Percentiles rank a stretch among this genome's conserved stretches.
Conservation (phyloP, 2,329 filamentous ascomycete genomes). For the Xylaria sp. region DNA sequence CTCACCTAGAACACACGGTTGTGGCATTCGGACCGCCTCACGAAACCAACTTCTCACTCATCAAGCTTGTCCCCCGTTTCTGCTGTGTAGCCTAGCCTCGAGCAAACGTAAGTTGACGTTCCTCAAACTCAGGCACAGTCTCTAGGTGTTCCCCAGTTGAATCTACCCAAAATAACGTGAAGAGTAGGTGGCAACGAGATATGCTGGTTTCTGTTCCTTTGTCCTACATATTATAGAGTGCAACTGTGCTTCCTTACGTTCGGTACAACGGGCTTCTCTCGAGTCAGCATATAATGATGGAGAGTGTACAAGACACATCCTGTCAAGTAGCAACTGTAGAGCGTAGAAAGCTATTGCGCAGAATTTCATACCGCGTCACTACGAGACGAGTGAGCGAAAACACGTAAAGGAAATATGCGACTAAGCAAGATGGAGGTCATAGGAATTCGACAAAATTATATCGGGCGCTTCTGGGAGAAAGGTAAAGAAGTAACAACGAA, state of each 20-base stretch:
- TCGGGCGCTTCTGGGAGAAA: constrained; percentile 25
- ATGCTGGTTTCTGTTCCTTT: background rate
- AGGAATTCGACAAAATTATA: background rate
- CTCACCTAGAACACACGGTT: background rate
- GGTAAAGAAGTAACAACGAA: constrained; percentile 32
- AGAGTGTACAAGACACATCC: too few species aligned
- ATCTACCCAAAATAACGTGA: background rate
- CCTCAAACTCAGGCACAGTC: background rate
- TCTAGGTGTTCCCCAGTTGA: background rate
- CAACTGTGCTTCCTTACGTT: background rate
- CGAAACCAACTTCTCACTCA: background rate
- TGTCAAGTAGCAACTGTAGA: background rate
- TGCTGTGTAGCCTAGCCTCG: background rate
- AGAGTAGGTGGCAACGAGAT: background rate
- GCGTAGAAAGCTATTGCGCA: background rate
- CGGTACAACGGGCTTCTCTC: too few species aligned
- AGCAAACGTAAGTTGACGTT: background rate
- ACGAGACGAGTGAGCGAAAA: background rate
- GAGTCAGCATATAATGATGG: background rate
- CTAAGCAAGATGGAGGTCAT: background rate
- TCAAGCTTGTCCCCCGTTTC: background rate
- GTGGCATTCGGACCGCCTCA: constrained; percentile 2
- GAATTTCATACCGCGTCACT: background rate
- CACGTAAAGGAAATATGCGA: background rate
- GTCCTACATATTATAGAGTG: constrained; percentile 15